Evolutionary conservation across 176 grass and related monocot genomes (phyloP).

Genomic region (Carex littledalei): DNA sequence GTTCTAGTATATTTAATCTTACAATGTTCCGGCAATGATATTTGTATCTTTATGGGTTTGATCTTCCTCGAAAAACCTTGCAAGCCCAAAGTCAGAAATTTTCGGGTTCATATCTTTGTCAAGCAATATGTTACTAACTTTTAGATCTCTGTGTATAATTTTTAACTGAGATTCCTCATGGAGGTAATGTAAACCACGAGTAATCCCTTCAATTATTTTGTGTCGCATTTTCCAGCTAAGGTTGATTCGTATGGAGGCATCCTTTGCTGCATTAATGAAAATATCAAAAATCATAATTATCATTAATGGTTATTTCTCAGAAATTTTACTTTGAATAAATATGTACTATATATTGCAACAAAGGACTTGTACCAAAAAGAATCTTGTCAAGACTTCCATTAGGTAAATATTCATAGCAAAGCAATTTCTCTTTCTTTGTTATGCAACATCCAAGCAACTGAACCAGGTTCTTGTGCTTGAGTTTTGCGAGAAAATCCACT

Average conservation of each 20-base stretch:
- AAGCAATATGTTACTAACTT: constrained; percentile 19
- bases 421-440: background rate
- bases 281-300: background rate
- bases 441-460: constrained; percentile 15
- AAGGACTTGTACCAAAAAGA: background rate
- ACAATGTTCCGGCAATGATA: constrained; percentile 17
- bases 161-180: constrained; percentile 20
- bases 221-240: constrained; percentile 3
- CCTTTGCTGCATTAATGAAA: constrained; percentile 2
- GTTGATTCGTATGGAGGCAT: background rate
- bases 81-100: constrained; percentile 22
- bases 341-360: background rate
- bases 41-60: constrained; percentile 18
- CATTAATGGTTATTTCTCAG: background rate
- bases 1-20: background rate
- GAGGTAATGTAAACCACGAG: constrained; percentile 17
- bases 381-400: constrained; percentile 21
- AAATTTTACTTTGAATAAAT: background rate
- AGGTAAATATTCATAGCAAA: constrained; percentile 12
- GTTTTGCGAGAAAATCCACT: constrained; percentile 18
- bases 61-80: constrained; percentile 23
- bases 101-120: constrained; percentile 22
- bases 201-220: constrained; percentile 20
- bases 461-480: constrained; percentile 21
- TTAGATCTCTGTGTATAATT: constrained; percentile 18